These are phyloP conservation scores for Symbiotaphrina buchneri DNA, from an alignment of 495 filamentous ascomycete genomes.

Conservation along the genomic window DNA sequence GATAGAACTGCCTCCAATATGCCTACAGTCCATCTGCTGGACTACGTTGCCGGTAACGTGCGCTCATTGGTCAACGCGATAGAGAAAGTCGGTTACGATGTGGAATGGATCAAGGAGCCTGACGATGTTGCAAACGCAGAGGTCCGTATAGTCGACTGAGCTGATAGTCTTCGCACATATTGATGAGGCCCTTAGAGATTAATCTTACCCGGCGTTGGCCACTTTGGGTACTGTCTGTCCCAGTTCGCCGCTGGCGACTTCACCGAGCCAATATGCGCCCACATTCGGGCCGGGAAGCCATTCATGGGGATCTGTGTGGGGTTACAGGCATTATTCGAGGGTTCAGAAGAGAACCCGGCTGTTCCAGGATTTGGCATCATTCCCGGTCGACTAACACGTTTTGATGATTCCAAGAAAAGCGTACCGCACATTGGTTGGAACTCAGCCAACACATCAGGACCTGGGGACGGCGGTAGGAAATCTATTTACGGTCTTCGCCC, in stretches of 20 bases:
- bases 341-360: slow-evolving; percentile 52
- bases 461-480: slow-evolving; percentile 18
- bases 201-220: slow-evolving; percentile 87
- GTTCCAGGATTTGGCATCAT: slow-evolving; percentile 56
- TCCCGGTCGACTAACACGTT: slow-evolving; percentile 45
- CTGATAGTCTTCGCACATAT: slow-evolving; percentile 4
- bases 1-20: slow-evolving; percentile 21
- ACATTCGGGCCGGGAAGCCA: slow-evolving; percentile 72
- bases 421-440: slow-evolving; percentile 99
- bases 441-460: slow-evolving; percentile 37
- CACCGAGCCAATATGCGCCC: slow-evolving; percentile 50
- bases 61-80: slow-evolving; percentile 92
- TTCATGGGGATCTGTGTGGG: slow-evolving; percentile 98
- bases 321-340: slow-evolving; percentile 69
- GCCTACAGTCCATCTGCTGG: slow-evolving; percentile 81
- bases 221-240: slow-evolving; percentile 87
- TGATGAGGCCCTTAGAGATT: slow-evolving; percentile 34
- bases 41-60: slow-evolving; percentile 75
- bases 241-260: slow-evolving; percentile 64
- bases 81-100: slow-evolving; percentile 75
- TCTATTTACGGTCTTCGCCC: slow-evolving; percentile 55
- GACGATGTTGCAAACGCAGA: slow-evolving; percentile 67
- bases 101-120: slow-evolving; percentile 78
- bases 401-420: slow-evolving; percentile 55
- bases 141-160: slow-evolving; percentile 21